Evolutionary conservation across 2,329 filamentous ascomycete genomes (phyloP).

Genomic region (Pseudogymnoascus pannorum): DNA sequence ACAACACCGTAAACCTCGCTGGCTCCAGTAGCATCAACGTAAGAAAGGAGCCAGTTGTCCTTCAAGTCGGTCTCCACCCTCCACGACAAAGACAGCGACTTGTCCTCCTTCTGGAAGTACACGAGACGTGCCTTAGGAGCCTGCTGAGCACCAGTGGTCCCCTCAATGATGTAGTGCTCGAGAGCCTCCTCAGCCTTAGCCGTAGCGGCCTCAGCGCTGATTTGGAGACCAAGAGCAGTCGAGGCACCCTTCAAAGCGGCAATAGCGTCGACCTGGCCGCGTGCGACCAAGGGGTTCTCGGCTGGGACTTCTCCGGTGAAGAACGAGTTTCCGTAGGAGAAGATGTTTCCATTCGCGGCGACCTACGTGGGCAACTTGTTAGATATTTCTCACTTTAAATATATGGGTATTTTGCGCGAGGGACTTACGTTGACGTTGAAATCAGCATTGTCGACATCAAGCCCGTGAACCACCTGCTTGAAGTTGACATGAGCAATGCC

Average conservation of each 20-base stretch:
- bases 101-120: slow-evolving; percentile 43
- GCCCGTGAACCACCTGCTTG: slow-evolving; percentile 49
- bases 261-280: slow-evolving; percentile 36
- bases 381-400: slow-evolving; percentile 7
- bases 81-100: slow-evolving; percentile 45
- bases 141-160: slow-evolving; percentile 40
- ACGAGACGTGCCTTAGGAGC: slow-evolving; percentile 49
- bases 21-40: slow-evolving; percentile 41
- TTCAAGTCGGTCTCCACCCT: slow-evolving; percentile 50
- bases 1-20: slow-evolving; percentile 45
- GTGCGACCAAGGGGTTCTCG: slow-evolving; percentile 34
- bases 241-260: slow-evolving; percentile 33
- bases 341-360: slow-evolving; percentile 44
- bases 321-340: slow-evolving; percentile 49
- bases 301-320: slow-evolving; percentile 38
- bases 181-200: slow-evolving; percentile 32
- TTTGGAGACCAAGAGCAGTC: slow-evolving; percentile 13
- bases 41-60: slow-evolving; percentile 52
- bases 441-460: slow-evolving; percentile 54
- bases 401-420: background rate
- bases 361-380: slow-evolving; percentile 34
- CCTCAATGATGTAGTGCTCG: slow-evolving; percentile 39
- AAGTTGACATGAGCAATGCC: slow-evolving; percentile 52
- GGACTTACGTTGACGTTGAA: slow-evolving; percentile 51
- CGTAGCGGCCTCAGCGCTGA: slow-evolving; percentile 29